Percentiles rank a stretch among this genome's conserved stretches.
These are phyloP conservation scores for Gamsiella multidivaricata DNA, from an alignment of 192 early-diverging fungal genomes.

Conservation along the genomic window DNA sequence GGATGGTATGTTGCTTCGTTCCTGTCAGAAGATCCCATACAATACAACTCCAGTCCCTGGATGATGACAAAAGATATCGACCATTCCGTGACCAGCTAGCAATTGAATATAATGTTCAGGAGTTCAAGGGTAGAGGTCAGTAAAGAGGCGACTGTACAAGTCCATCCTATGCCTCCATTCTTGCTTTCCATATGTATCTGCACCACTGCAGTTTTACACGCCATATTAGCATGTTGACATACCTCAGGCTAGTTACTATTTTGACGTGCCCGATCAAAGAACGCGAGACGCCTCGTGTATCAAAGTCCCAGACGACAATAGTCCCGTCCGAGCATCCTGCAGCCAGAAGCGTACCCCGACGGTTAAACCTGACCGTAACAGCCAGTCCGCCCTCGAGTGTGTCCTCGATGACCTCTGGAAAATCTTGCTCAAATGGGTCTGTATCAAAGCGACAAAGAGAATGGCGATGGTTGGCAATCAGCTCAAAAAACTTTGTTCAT, in stretches of 20 bases:
- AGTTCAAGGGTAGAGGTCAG: too few species aligned
- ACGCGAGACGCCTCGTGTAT: constrained; percentile 79
- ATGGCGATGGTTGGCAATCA: too few species aligned
- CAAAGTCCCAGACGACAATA: constrained; percentile 89
- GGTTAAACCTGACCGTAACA: constrained; percentile 79
- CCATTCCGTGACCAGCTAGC: constrained; percentile 87
- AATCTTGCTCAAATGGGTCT: constrained; percentile 86
- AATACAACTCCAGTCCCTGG: constrained; percentile 85
- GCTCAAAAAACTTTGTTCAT: too few species aligned
- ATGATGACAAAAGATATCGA: constrained; percentile 81
- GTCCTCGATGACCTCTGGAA: constrained; percentile 82
- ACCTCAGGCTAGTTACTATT: constrained; percentile 83
- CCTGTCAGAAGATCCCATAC: constrained; percentile 86
- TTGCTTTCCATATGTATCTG: background rate
- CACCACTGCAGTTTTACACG: too few species aligned
- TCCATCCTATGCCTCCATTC: background rate
- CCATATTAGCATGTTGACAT: too few species aligned
- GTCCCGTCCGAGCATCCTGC: constrained; percentile 83
- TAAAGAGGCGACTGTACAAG: too few species aligned
- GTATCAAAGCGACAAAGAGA: background rate
- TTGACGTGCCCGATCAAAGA: constrained; percentile 81
- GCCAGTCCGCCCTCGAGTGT: constrained; percentile 78
- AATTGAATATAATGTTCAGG: background rate
- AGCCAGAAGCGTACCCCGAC: constrained; percentile 83
- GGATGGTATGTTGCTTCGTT: constrained; percentile 62